Evolutionary conservation across 768 basidiomycete genomes (phyloP), one percentile per base, ranked within the genome.

Genomic region (Leccinum ochraceum): DNA sequence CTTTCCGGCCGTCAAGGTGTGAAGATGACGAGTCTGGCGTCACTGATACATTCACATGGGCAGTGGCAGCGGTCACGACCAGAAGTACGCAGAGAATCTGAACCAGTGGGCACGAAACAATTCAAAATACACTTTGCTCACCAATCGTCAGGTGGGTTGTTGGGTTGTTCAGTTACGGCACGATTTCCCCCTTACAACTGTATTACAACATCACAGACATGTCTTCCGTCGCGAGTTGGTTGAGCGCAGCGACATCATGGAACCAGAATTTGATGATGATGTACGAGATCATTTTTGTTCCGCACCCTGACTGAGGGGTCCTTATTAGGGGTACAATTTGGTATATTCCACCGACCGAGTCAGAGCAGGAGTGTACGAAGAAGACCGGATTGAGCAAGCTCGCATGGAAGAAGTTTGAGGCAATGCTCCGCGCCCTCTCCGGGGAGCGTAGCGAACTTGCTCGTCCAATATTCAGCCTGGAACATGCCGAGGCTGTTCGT

Each of bases 391-490:
- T 99, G 2, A 94, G 94, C 3, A 86, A 81, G 68, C 75, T 92
- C 26, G 92, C 95, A 26, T 83, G 90, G 56, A 86, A 83, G 62
- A 81, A 94, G 57, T 95, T 98, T 67, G 93, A 97, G 75, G 86
- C 87, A 3, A 93, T 98, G 87, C 80, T 99, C 48, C 86, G 96
- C 20, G 87, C 86, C 7, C 77, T 98, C 67, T 88, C 87, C 7
- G 95, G 95, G 3, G 87, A 88, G 67, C 80, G 95, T 59, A 94
- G 92, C 6, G 94, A 95, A 73, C 86, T 98, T 42, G 97, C 94
- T 36, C 82, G 94, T 24, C 94, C 91, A 61, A 99, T 98, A n/a
- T 98, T 98, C 71, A 92, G 94, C 63, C 80, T 99, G 48, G 94
- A 95, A 71, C 94, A 96, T 69, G 96, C 95, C 1, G 96, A 98